These are phyloP conservation scores for Hibiscus trionum DNA, from an alignment of 345 rosid species.

Conservation along the genomic window DNA sequence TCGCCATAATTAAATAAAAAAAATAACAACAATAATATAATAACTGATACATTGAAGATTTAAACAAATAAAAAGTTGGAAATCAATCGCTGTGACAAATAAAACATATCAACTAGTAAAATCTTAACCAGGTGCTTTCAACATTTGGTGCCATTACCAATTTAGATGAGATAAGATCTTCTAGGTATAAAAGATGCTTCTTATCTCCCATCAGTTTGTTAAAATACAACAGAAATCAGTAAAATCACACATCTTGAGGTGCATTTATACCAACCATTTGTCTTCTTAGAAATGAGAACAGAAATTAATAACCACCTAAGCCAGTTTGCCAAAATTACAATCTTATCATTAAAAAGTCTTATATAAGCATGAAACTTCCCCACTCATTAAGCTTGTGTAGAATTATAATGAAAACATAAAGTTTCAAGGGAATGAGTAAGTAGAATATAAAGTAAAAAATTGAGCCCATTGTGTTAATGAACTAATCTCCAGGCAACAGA, in stretches of 20 bases:
- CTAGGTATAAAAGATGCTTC: not conserved
- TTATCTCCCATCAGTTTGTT: slow-evolving; percentile 2
- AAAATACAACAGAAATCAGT: not conserved
- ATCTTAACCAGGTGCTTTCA: not conserved
- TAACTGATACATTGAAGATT: not conserved
- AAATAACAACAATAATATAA: not conserved
- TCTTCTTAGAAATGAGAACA: not conserved
- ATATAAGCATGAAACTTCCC: not conserved
- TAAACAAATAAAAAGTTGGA: not conserved
- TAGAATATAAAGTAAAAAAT: not conserved
- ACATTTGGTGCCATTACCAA: not conserved
- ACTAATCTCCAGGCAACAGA: not conserved
- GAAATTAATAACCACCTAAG: not conserved
- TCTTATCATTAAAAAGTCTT: not conserved
- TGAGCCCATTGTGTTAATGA: not conserved
- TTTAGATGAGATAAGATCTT: not conserved
- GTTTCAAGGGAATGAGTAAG: not conserved
- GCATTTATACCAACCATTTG: not conserved
- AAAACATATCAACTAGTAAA: not conserved
- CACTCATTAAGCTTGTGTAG: not conserved
- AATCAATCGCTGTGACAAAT: not conserved
- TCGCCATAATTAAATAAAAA: not conserved
- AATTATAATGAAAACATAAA: slow-evolving; percentile 1
- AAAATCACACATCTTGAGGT: not conserved
- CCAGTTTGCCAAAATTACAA: not conserved